Percentiles rank a stretch among this genome's conserved stretches.
Conservation (phyloP, 805 yeast species). For the Maudiozyma saulgeensis region DNA sequence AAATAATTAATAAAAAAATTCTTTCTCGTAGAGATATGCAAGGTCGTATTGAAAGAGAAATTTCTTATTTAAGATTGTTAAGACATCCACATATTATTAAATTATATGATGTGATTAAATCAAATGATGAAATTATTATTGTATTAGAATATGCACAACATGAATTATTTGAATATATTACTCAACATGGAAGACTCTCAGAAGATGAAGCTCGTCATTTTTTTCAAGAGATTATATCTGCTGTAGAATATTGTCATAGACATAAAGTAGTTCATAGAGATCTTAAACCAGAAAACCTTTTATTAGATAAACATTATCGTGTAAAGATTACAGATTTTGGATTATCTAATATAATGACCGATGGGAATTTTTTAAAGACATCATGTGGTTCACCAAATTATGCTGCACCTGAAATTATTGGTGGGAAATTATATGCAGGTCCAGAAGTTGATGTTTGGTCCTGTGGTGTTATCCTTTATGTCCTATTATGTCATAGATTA, state of each 20-base stretch:
- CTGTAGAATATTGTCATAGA: conserved; percentile 92
- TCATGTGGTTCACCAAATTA: conserved; percentile 94
- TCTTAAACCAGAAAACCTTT: conserved; percentile 86
- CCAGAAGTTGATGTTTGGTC: conserved; percentile 99
- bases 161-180: conserved; percentile 89
- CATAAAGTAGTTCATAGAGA: conserved; percentile 96
- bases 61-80: conserved; percentile 72
- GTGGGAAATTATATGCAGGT: conserved; percentile 91
- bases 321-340: conserved; percentile 97
- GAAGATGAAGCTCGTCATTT: conserved; percentile 87
- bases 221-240: conserved; percentile 91
- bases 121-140: conserved; percentile 92
- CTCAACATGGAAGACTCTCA: conserved; percentile 87
- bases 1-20: conserved; percentile 84
- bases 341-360: conserved; percentile 90
- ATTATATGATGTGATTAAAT: conserved; percentile 87
- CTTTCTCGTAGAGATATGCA: conserved; percentile 94
- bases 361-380: conserved; percentile 89
- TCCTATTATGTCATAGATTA: conserved; percentile 88
- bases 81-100: conserved; percentile 96
- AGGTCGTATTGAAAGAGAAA: conserved; percentile 90
- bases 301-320: conserved; percentile 79
- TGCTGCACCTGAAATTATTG: conserved; percentile 95
- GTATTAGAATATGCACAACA: conserved; percentile 96
- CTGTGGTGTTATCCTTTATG: conserved; percentile 89